Base-by-base conservation (phyloP, 2,329 filamentous ascomycete species). In the Diaporthe amygdali region DNA sequence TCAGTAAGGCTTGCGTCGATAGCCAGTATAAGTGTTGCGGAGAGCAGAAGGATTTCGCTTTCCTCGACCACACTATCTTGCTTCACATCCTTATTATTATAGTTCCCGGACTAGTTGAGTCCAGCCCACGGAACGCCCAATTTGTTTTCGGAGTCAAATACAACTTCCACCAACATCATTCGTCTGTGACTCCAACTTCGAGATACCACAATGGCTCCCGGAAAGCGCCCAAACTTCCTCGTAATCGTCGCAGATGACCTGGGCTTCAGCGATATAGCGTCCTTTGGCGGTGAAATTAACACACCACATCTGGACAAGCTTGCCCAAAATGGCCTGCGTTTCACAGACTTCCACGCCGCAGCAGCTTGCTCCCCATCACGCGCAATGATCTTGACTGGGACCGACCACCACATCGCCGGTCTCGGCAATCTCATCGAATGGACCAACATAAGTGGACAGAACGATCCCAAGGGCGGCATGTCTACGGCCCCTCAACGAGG, bases 301-400 rank as follows among this genome's bases (percentile, higher is more conserved):
- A 81, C 80, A 0, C 78, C 80, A 7, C 75, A 79, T 12, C 76
- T 81, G 20, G 75, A 79, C 46, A 71, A 66, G 22, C 74, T 80
- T 1, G 74, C 73, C 12, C 78, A 78, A 10, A 78, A 82, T 68
- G 86, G 89, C 37, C 79, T 92, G 25, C 86, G 89, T 6, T 90
- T 91, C 76, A 91, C 89, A 0, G 88, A 91, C 75, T 92, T 91
- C 78, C 90, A 92, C 76, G 87, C 89, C 2, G 90, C 90, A 0
- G 87, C 89, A 2, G 90, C 90, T 64, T 92, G 89, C 79, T 91
- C 89, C 63, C 90, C 90, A 2, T 90, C 89, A 3, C 83, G 90
- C 46, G 88, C 89, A 22, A 92, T 92, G 90, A 85, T 92, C 74
- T 88, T 92, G 84, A 91, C 89, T 0, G 89, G 89, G 5, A 91